Evolutionary conservation across 805 yeast genomes (phyloP).

Genomic region (Candida xyloterini): DNA sequence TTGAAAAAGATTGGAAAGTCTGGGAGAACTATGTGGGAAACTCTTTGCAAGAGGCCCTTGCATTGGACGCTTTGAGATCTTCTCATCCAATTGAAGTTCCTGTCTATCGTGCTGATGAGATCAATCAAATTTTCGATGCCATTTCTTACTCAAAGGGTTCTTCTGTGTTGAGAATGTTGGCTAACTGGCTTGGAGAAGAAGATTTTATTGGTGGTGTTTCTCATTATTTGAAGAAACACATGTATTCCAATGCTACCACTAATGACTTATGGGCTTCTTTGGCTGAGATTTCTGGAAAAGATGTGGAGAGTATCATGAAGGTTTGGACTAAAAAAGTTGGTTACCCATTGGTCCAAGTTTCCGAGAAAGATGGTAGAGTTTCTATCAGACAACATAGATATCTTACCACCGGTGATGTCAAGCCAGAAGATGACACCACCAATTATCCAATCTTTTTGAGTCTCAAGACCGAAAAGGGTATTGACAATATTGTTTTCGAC

Average conservation of each 20-base stretch:
- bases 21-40: conserved; percentile 59
- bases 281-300: conserved; percentile 61
- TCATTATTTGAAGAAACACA: conserved; percentile 58
- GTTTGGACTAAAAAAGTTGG: conserved; percentile 75
- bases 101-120: conserved; percentile 74
- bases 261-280: conserved; percentile 70
- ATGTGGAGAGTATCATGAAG: conserved; percentile 61
- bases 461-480: conserved; percentile 27
- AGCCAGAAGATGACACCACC: conserved; percentile 57
- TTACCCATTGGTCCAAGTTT: conserved; percentile 64
- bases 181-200: conserved; percentile 68
- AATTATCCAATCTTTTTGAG: conserved; percentile 57
- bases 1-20: conserved; percentile 80
- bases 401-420: conserved; percentile 63
- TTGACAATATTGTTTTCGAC: conserved; percentile 29
- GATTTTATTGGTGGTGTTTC: conserved; percentile 73
- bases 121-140: conserved; percentile 79
- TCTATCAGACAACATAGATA: conserved; percentile 57
- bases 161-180: conserved; percentile 71
- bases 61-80: conserved; percentile 56
- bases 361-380: conserved; percentile 29
- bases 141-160: conserved; percentile 84
- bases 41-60: conserved; percentile 50
- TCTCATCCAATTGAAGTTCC: conserved; percentile 89
- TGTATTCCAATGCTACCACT: conserved; percentile 70